These are phyloP conservation scores for Penicillium sp. DNA, from an alignment of 2,329 filamentous ascomycete genomes.

Conservation along the genomic window DNA sequence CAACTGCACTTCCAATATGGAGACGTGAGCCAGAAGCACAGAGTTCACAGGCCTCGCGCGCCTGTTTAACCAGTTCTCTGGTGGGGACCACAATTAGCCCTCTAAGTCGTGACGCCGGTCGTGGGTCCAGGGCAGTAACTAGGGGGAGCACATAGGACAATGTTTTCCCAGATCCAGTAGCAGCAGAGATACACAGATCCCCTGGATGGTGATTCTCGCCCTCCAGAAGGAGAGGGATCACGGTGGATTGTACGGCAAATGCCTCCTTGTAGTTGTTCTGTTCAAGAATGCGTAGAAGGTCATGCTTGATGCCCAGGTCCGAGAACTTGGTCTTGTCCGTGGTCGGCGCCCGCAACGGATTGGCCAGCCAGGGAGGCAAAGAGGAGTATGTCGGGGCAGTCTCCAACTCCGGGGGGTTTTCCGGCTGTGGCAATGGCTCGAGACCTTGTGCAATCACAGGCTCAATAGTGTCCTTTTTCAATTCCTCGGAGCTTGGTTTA, in stretches of 20 bases:
- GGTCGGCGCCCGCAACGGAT: constrained; percentile 66
- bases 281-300: constrained; percentile 61
- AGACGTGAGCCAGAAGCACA: constrained; percentile 70
- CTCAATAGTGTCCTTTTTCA: constrained; percentile 22
- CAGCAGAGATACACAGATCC: constrained; percentile 85
- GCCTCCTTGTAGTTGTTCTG: constrained; percentile 68
- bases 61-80: constrained; percentile 83
- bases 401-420: constrained; percentile 54
- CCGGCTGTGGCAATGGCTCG: constrained; percentile 73
- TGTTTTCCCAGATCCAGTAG: constrained; percentile 94
- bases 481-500: constrained; percentile 12
- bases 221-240: constrained; percentile 75
- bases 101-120: constrained; percentile 64
- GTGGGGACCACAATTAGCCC: constrained; percentile 88
- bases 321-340: constrained; percentile 61
- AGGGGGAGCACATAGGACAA: constrained; percentile 87
- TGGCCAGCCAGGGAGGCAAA: constrained; percentile 75
- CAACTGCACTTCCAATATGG: constrained; percentile 77
- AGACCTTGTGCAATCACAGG: constrained; percentile 55
- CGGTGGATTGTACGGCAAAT: constrained; percentile 74
- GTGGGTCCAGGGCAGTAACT: constrained; percentile 68
- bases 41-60: constrained; percentile 70
- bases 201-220: constrained; percentile 61
- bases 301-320: constrained; percentile 60
- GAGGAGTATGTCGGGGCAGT: constrained; percentile 69